Conservation (phyloP, 768 basidiomycete genomes). For the Tulasnella sp. region DNA sequence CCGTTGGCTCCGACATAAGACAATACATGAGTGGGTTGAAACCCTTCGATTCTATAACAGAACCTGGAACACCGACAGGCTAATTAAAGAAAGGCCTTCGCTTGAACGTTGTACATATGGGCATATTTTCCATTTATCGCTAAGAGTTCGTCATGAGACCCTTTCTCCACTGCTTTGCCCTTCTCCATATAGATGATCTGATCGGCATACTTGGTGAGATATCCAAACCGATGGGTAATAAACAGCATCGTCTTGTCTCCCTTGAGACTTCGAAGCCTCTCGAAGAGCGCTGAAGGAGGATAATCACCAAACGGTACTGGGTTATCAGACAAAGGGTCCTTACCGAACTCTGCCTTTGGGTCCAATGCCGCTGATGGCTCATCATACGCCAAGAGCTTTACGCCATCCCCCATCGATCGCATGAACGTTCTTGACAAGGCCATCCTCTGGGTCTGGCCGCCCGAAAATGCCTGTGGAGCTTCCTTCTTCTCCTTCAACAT, state of each 20-base stretch:
- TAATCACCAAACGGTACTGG: conserved; percentile 7
- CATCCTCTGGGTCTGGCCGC: conserved; percentile 40
- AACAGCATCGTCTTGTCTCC: conserved; percentile 32
- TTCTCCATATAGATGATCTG: conserved; percentile 32
- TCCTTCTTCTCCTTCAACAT: conserved; percentile 35
- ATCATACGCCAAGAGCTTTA: conserved; percentile 53
- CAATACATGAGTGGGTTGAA: neutral
- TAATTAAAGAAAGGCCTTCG: conserved; percentile 27
- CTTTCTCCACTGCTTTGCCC: conserved; percentile 28
- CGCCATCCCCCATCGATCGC: conserved; percentile 42
- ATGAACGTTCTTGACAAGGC: conserved; percentile 44
- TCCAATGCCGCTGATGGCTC: conserved; percentile 60
- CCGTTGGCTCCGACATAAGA: neutral
- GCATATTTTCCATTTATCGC: conserved; percentile 28
- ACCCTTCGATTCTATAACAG: neutral
- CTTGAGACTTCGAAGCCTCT: conserved; percentile 24
- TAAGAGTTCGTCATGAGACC: conserved; percentile 30
- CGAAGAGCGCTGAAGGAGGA: conserved; percentile 26
- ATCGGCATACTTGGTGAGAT: conserved; percentile 32
- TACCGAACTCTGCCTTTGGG: conserved; percentile 48
- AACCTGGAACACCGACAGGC: neutral
- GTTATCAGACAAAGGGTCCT: neutral
- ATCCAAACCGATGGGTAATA: conserved; percentile 31
- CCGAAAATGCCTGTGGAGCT: conserved; percentile 34
- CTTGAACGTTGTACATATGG: conserved; percentile 30